phyloP scores from a whole-genome alignment of 305 asterid species.

The Nicotiana rustica region DNA sequence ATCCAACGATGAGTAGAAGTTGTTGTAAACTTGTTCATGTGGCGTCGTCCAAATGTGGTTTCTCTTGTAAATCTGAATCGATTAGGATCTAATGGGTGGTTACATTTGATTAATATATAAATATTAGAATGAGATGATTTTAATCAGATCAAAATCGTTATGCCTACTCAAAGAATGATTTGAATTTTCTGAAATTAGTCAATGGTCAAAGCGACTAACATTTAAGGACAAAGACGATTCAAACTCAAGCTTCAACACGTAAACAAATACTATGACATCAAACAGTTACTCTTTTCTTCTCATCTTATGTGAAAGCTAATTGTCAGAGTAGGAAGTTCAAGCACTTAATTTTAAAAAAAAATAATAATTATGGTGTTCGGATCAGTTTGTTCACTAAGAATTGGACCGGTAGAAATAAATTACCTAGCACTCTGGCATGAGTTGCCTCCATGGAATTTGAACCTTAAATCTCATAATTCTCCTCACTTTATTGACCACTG shows the following conservation, averaged over 20 bases:
- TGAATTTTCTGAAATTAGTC: neutral
- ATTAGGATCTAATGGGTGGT: constrained; percentile 56
- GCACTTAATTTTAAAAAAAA: no score
- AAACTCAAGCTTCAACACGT: neutral
- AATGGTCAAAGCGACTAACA: neutral
- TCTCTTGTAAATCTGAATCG: constrained; percentile 68
- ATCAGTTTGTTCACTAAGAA: no score
- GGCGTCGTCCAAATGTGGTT: constrained; percentile 76
- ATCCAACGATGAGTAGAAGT: constrained; percentile 54
- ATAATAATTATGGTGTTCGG: no score
- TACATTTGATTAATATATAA: neutral
- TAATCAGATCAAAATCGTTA: neutral
- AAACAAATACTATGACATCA: neutral
- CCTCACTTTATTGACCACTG: no score
- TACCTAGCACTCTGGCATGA: no score
- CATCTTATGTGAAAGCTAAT: no score
- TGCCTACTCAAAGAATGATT: neutral
- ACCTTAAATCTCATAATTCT: no score
- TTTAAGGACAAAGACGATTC: neutral
- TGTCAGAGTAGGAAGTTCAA: no score
- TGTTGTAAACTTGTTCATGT: constrained; percentile 45
- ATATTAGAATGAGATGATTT: neutral
- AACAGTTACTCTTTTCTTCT: neutral
- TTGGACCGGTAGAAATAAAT: no score
- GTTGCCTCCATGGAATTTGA: no score